These are phyloP conservation scores for Mycosphaerella arachidis DNA, from an alignment of 2,329 filamentous ascomycete genomes.

Conservation along the genomic window DNA sequence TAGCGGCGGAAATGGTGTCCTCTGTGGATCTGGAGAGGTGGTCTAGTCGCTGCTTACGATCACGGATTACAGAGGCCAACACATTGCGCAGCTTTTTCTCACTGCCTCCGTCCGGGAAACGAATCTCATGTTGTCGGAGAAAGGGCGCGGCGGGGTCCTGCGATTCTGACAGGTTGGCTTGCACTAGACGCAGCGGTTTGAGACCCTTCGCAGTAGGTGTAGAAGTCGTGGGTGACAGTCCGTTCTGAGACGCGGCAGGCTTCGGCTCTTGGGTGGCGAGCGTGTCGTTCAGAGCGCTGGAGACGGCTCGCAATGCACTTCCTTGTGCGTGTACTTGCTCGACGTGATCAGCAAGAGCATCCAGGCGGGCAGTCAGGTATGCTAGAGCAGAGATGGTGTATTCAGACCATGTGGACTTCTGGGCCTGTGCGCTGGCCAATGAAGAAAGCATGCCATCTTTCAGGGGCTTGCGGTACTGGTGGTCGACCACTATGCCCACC, in stretches of 20 bases:
- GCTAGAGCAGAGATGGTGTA: constrained; percentile 42
- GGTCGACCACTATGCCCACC: constrained; percentile 65
- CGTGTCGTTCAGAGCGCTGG: constrained; percentile 20
- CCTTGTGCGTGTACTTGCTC: constrained; percentile 29
- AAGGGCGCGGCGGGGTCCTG: constrained; percentile 29
- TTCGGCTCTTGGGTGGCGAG: constrained; percentile 7
- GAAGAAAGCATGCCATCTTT: constrained; percentile 38
- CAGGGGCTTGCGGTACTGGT: constrained; percentile 62
- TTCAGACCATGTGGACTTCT: constrained; percentile 39
- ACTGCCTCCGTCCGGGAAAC: constrained; percentile 15
- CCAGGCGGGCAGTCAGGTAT: constrained; percentile 37
- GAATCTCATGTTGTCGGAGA: constrained; percentile 29
- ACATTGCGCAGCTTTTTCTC: constrained; percentile 18
- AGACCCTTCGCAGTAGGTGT: constrained; percentile 20
- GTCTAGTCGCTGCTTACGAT: constrained; percentile 34
- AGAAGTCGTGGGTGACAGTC: neutral
- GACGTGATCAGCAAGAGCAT: constrained; percentile 26
- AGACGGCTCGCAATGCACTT: constrained; percentile 21
- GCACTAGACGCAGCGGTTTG: constrained; percentile 30
- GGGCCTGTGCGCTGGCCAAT: constrained; percentile 33
- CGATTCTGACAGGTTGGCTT: constrained; percentile 28
- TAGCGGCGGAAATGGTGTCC: constrained; percentile 28
- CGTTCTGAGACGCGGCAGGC: constrained; percentile 20
- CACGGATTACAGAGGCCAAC: constrained; percentile 28
- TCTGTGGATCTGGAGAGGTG: constrained; percentile 35